Evolutionary conservation across 2,329 filamentous ascomycete genomes (phyloP).

Genomic region (Ambrosiella cleistominuta): DNA sequence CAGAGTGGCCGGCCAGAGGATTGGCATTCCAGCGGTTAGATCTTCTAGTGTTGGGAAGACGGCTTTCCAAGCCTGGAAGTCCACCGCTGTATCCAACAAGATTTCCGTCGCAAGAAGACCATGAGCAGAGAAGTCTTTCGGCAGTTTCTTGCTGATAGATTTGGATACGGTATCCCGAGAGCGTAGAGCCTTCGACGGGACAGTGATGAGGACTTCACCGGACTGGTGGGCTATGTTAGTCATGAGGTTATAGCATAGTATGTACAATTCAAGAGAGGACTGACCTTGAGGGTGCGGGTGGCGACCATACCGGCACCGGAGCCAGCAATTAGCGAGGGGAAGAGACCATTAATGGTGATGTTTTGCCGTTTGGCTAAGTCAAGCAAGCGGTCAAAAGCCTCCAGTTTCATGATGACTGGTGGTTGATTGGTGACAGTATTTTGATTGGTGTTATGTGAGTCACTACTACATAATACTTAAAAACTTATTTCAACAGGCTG

Average conservation of each 20-base stretch:
- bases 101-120: slow-evolving; percentile 55
- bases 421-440: background rate
- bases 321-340: slow-evolving; percentile 48
- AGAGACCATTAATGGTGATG: slow-evolving; percentile 49
- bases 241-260: background rate
- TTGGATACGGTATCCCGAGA: slow-evolving; percentile 43
- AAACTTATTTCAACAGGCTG: too few species aligned
- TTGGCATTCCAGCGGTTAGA: slow-evolving; percentile 31
- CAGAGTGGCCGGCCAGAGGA: slow-evolving; percentile 30
- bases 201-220: slow-evolving; percentile 40
- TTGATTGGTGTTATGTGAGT: too few species aligned
- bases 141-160: slow-evolving; percentile 32
- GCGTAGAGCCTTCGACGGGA: slow-evolving; percentile 47
- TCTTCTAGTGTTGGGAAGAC: slow-evolving; percentile 48
- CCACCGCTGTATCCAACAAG: slow-evolving; percentile 19
- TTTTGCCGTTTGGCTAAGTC: slow-evolving; percentile 50
- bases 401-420: background rate
- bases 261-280: slow-evolving; percentile 6
- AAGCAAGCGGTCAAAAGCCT: slow-evolving; percentile 33
- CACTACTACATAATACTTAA: too few species aligned
- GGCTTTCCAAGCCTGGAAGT: slow-evolving; percentile 41
- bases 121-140: slow-evolving; percentile 43
- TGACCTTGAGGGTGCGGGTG: slow-evolving; percentile 46
- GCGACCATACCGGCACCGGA: slow-evolving; percentile 66
- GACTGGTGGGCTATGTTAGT: slow-evolving; percentile 16